phyloP scores from a whole-genome alignment of 2,329 filamentous ascomycete genomes.

The Thelonectria discophora region DNA sequence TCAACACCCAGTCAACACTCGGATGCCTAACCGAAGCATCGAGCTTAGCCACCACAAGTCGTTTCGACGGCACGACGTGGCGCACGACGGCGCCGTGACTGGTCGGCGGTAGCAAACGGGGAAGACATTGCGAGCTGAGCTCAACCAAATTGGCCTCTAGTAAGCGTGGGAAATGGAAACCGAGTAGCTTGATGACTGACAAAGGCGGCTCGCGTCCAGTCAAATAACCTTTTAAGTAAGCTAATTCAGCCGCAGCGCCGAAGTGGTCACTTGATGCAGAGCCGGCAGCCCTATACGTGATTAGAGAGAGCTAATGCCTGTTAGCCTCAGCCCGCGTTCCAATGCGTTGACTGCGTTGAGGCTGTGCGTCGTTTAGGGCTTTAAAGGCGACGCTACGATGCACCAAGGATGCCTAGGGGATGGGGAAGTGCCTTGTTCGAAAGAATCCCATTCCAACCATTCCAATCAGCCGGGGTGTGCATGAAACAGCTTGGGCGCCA shows the following conservation, averaged over 20 bases:
- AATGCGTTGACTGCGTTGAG: neutral
- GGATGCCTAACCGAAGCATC: neutral
- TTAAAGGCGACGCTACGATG: neutral
- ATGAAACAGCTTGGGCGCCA: neutral
- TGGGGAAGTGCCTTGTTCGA: neutral
- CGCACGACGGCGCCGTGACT: neutral
- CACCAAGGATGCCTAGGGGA: neutral
- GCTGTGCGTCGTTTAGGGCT: neutral
- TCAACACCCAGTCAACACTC: neutral
- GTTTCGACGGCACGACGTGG: neutral
- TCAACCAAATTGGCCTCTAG: neutral
- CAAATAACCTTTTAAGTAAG: slow-evolving; percentile 1
- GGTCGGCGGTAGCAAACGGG: neutral
- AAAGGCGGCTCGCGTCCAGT: neutral
- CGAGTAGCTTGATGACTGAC: neutral
- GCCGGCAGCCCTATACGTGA: neutral
- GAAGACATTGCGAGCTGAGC: neutral
- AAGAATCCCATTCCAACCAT: no score
- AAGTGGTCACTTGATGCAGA: neutral
- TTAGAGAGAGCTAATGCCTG: neutral
- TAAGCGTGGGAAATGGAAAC: neutral
- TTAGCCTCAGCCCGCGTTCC: neutral
- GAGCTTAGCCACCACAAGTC: slow-evolving; percentile 4
- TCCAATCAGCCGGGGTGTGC: no score
- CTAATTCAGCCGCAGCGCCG: neutral